Base-by-base conservation (phyloP, 164 flowering plant genomes). In the Stephania yunnanensis region DNA sequence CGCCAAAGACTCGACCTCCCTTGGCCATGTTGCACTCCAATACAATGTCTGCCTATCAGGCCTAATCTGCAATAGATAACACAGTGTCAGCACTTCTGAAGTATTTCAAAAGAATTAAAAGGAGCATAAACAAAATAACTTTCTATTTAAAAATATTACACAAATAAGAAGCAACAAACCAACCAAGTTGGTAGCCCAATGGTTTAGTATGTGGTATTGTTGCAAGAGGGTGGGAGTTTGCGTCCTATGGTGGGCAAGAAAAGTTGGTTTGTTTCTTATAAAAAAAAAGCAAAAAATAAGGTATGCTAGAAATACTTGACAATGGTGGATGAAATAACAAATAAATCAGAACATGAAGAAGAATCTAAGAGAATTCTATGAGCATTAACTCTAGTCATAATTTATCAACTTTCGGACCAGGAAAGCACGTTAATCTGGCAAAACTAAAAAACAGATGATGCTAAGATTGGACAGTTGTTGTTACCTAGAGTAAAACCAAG, bases 11-110 rank as follows among this genome's bases (percentile, higher is more conserved):
- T 96, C 98, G 71, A 96, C 99, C 82, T 96, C 98, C 81, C 77
- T 89, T 68, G 99, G 99, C 99, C 99, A 96, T 78, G 99, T 96
- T 44, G 98, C 99, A 82, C 99, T 96, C 99, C 99, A 96, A 76
- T 92, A 94, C 52, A 96, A 84, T 30, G 99, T 94, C 81, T 96
- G 99, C 77, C 99, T 87, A 79, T 96, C 99, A 19, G 99, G 98
- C 75, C 98, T 91, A 75, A 91, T 90, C 99, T 96, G 89, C 45
- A 80, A 73, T 10, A 42, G 52, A 71, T 36, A 67, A 29, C 70
- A 20, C 68, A 75, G 19, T 19, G 20, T 50, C 7, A 48, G 30
- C 29, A 45, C 4, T 74, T 55, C 48, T n/a, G 25, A 25, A 25
- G 25, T 1, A 68, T 1, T 68, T 30, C 19, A 36, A 68, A 30